Evolutionary conservation across 345 rosid species (phyloP), one percentile per base, ranked within the genome.

Genomic region (Syzygium aromaticum): DNA sequence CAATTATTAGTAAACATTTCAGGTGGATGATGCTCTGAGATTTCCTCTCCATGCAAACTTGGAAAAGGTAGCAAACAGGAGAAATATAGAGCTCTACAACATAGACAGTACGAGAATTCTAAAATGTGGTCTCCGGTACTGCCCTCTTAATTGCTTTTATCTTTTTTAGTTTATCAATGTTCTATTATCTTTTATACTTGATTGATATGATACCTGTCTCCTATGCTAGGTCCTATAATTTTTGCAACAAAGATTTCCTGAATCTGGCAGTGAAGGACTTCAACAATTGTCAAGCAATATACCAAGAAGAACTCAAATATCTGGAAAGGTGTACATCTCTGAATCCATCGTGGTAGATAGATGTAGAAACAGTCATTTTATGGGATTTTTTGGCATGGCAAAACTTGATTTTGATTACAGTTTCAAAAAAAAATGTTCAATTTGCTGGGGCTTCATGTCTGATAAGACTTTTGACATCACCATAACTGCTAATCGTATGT

Each of bases 221-320:
- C 33, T 84, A 16, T 94, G 73, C 88, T 91, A 96, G 98, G 54
- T 93, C 89, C 30, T 80, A 59, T 21, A 91, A 89, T 88, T 40
- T 89, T 30, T 88, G 90, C 59, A 91, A 90, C 88, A 87, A 92
- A 57, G 94, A 91, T 89, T 90, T 94, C 90, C 90, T 93, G 88
- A 93, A 92, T 86, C 61, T 97, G 91, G 97, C 98, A 8, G 93
- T 89, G 84, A 95, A 91, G 43, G 95, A 95, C 91, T 96, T 94
- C 94, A 96, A 94, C 89, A 88, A 80, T 85, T 93, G 95, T 88
- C 98, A 94, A 89, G 92, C 93, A 11, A 86, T 94, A 43, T 95
- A 93, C 67, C 90, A 85, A 46, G 87, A 93, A 90, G 99, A 96
- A 87, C 94, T 93, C 87, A 84, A 97, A 87, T 87, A 88, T 86